Evolutionary conservation across 495 filamentous ascomycete species (phyloP), one percentile per base, ranked within the genome.

Genomic region (Bathelium albidoporum): DNA sequence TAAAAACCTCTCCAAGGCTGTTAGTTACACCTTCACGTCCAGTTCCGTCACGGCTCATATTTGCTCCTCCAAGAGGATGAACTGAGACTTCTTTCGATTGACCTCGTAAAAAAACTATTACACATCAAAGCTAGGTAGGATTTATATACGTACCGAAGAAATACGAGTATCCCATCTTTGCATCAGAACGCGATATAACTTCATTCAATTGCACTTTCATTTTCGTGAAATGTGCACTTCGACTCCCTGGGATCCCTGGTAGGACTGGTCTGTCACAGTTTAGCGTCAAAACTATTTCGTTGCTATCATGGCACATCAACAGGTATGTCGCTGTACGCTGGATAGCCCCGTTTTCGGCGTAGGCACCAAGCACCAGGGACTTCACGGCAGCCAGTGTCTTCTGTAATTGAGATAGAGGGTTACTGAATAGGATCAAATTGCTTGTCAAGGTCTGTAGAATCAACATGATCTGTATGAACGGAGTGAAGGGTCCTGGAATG

Each of bases 61-160:
- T 49, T 49, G 44, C 44, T 49, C 44, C 44, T 49, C 44, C 44
- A 49, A 49, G 44, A 49, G 44, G 44, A 49, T 49, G 44, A 49
- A 49, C 44, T 16, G 44, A 49, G 44, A 49, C 18, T 49, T 49
- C 44, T 49, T 49, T 49, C 44, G 44, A 49, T 49, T 1, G 44
- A 1, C 44, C 44, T 49, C 20, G 44, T 0, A 22, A 49, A n/a
- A 49, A 1, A 49, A 0, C 20, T 49, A 49, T 16, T 16, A 2
- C 9, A 49, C 20, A 49, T 49, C 1, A 20, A n/a, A 49, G 20
- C 44, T 0, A 49, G 44, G 44, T 0, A 49, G 44, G 44, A 22
- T 18, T 20, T 16, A 1, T 49, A 2, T 20, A 49, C 44, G 44
- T 49, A 49, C 44, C 44, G 44, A 49, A 49, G 44, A 49, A 49